These are phyloP conservation scores for Cyclocybe cylindracea DNA, from an alignment of 768 basidiomycete species.

Conservation along the genomic window DNA sequence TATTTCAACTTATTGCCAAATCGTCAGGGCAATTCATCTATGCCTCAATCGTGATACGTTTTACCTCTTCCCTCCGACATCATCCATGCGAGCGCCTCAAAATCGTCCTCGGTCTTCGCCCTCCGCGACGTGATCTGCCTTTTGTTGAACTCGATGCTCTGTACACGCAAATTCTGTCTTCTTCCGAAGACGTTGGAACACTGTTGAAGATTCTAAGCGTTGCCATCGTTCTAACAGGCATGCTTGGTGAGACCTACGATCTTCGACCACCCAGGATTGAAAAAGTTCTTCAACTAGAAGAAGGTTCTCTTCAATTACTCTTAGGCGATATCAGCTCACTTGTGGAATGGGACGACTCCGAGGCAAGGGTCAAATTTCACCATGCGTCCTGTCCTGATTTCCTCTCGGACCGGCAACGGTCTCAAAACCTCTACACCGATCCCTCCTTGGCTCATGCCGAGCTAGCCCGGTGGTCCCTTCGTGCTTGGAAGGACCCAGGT, in stretches of 20 bases:
- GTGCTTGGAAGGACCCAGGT: too few relatives aligned
- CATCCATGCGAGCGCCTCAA: neutral
- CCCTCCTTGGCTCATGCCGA: too few relatives aligned
- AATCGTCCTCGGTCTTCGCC: neutral
- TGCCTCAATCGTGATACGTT: neutral
- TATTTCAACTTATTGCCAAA: neutral
- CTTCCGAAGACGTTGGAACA: neutral
- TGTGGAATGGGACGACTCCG: neutral
- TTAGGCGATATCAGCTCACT: neutral
- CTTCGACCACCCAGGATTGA: neutral
- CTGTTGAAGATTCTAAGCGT: neutral
- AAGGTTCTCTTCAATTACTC: neutral
- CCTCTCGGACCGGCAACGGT: too few relatives aligned
- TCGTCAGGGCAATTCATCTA: neutral
- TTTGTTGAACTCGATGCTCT: neutral
- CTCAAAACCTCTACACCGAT: too few relatives aligned
- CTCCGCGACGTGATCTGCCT: neutral
- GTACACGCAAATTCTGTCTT: neutral
- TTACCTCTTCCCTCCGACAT: neutral
- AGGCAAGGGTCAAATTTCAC: too few relatives aligned
- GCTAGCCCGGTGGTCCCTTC: too few relatives aligned
- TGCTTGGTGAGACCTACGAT: neutral
- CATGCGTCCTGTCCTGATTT: too few relatives aligned
- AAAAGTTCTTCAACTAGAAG: neutral
- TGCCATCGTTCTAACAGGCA: neutral